Evolutionary conservation across 2,329 filamentous ascomycete genomes (phyloP).

Genomic region (Claviceps citrina): DNA sequence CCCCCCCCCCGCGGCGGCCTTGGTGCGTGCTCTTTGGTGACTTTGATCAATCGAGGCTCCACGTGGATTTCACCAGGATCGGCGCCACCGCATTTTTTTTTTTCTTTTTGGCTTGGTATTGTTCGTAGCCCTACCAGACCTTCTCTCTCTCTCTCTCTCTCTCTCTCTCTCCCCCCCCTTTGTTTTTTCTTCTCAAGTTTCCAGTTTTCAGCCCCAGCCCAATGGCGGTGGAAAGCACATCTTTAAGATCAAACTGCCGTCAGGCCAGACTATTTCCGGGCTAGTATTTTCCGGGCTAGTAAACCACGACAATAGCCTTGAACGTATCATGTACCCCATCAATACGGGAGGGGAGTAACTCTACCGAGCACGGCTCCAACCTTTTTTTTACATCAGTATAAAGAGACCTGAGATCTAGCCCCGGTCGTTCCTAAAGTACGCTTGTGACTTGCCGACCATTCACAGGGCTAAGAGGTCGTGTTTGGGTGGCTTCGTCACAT

Average conservation of each 20-base stretch:
- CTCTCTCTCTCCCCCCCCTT: too few relatives aligned
- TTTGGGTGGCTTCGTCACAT: conserved; percentile 44
- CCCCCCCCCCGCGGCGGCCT: too few relatives aligned
- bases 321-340: too few relatives aligned
- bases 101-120: conserved; percentile 3
- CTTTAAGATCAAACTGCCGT: not conserved
- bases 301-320: not conserved
- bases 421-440: too few relatives aligned
- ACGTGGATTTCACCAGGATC: not conserved
- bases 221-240: not conserved
- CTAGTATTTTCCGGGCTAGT: too few relatives aligned
- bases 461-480: conserved; percentile 35
- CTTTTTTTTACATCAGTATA: not conserved
- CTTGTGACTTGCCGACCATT: too few relatives aligned
- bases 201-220: not conserved
- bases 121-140: not conserved
- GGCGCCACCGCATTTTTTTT: too few relatives aligned
- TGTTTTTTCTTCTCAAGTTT: too few relatives aligned
- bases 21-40: not conserved
- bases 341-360: not conserved
- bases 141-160: not conserved
- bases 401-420: not conserved
- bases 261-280: not conserved
- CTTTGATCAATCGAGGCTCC: not conserved
- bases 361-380: not conserved